Evolutionary conservation across 75 land plant genomes (phyloP), one percentile per base, ranked within the genome.

Genomic region (Chamaecyparis obtusa): DNA sequence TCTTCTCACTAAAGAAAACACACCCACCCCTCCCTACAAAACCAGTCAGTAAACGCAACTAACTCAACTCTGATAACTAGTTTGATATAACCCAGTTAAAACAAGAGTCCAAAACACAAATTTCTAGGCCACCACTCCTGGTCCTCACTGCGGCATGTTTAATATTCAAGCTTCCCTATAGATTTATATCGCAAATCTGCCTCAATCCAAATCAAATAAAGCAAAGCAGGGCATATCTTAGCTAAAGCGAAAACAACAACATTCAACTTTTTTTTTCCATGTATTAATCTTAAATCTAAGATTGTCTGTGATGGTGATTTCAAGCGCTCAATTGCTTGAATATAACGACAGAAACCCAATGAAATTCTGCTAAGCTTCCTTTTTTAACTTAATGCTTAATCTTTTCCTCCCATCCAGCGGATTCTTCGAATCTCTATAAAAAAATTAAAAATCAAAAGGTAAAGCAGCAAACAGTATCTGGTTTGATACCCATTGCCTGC

Each of bases 241-340:
- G n/a, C 30, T 27, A 81, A 81, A 81, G 83, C n/a, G 83, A 46
- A 81, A 81, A 81, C 83, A 81, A 81, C 83, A 81, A 81, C 83
- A 44, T 81, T 81, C 83, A 15, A 46, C 83, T 81, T 81, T 81
- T 44, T 27, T 78, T 44, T 27, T 44, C 35, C 32, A 71, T 71
- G 33, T 2, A 71, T 27, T 30, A 9, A 71, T 30, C 83, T 80
- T 46, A 44, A 46, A 44, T 9, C 48, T n/a, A 81, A 27, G 51
- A 44, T 44, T 46, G 33, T 44, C 46, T 81, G 83, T 13, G 83
- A 10, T n/a, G 30, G 48, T 3, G 49, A 81, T 1, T 81, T 81
- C 33, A n/a, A 46, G 48, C 9, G n/a, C 83, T 44, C 83, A 46
- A 81, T 81, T 81, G 46, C 46, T 81, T 81, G 33, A 81, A 81